phyloP scores from a whole-genome alignment of 805 yeast genomes.

The Wickerhamiella kazuoi region DNA sequence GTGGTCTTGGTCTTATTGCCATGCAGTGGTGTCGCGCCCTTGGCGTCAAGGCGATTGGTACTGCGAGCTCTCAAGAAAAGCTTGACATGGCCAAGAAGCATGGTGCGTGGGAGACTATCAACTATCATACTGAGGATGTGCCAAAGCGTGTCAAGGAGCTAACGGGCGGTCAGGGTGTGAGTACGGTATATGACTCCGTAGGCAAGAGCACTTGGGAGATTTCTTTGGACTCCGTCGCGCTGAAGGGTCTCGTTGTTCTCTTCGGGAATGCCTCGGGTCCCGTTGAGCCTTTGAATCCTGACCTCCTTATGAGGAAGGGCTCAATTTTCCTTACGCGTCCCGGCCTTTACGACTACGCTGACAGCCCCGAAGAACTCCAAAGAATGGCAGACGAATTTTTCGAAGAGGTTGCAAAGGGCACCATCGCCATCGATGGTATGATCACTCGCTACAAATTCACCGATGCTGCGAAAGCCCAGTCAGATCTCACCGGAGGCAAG shows the following conservation, averaged over 20 bases:
- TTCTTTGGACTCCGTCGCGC: conserved; percentile 40
- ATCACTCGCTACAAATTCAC: conserved; percentile 35
- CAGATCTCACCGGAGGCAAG: conserved; percentile 41
- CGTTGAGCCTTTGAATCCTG: conserved; percentile 47
- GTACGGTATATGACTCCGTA: conserved; percentile 22
- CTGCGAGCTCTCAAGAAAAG: conserved; percentile 66
- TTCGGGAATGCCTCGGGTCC: conserved; percentile 81
- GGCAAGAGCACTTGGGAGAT: conserved; percentile 54
- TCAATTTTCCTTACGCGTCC: conserved; percentile 46
- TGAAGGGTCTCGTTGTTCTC: conserved; percentile 54
- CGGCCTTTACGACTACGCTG: conserved; percentile 34
- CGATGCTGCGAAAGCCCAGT: conserved; percentile 43
- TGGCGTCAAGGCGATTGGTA: conserved; percentile 74
- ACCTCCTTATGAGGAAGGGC: conserved; percentile 39
- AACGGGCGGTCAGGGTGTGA: conserved; percentile 19
- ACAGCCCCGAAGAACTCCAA: conserved; percentile 39
- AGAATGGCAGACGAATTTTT: conserved; percentile 14
- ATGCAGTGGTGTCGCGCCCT: conserved; percentile 40
- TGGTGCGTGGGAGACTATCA: conserved; percentile 63
- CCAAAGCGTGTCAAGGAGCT: conserved; percentile 18
- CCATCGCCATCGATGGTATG: conserved; percentile 27
- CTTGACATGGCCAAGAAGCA: conserved; percentile 41
- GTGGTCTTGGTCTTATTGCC: conserved; percentile 71
- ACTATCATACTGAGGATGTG: conserved; percentile 20
- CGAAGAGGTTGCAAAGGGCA: conserved; percentile 17